These are phyloP conservation scores for Colletotrichum destructivum DNA, from an alignment of 2,329 filamentous ascomycete species.

Conservation along the genomic window DNA sequence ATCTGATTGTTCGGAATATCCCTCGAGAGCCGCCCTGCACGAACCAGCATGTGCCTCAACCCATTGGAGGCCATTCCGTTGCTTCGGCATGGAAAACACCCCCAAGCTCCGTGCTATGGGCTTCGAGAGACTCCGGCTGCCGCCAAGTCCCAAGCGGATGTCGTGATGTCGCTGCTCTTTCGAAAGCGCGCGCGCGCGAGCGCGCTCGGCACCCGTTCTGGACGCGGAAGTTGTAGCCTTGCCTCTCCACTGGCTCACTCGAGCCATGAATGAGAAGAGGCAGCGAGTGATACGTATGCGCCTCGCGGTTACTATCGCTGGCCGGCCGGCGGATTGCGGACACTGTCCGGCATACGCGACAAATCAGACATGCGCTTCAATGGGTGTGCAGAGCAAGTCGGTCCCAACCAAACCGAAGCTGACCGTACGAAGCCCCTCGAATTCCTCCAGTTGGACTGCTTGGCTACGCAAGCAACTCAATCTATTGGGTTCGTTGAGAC, in stretches of 20 bases:
- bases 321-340: conserved; percentile 26
- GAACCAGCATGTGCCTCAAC: conserved; percentile 31
- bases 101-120: conserved; percentile 29
- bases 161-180: conserved; percentile 16
- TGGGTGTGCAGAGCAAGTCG: conserved; percentile 36
- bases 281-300: conserved; percentile 35
- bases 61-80: conserved; percentile 36
- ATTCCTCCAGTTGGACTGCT: conserved; percentile 39
- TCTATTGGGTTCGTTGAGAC: conserved; percentile 40
- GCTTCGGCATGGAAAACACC: conserved; percentile 27
- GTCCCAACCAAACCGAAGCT: conserved; percentile 42
- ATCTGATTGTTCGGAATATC: conserved; percentile 4
- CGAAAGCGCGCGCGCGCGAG: conserved; percentile 3
- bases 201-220: conserved; percentile 17
- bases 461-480: conserved; percentile 34
- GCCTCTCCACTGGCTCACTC: conserved; percentile 14
- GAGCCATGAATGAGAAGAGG: neutral
- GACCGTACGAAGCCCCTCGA: conserved; percentile 31
- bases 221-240: conserved; percentile 15
- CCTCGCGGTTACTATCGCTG: conserved; percentile 34
- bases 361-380: conserved; percentile 39
- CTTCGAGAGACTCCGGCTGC: conserved; percentile 24
- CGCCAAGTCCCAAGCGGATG: neutral
- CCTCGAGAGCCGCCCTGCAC: conserved; percentile 31
- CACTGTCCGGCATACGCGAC: conserved; percentile 28